Evolutionary conservation across 2,329 filamentous ascomycete genomes (phyloP).

Genomic region (Verticillium isaacii): DNA sequence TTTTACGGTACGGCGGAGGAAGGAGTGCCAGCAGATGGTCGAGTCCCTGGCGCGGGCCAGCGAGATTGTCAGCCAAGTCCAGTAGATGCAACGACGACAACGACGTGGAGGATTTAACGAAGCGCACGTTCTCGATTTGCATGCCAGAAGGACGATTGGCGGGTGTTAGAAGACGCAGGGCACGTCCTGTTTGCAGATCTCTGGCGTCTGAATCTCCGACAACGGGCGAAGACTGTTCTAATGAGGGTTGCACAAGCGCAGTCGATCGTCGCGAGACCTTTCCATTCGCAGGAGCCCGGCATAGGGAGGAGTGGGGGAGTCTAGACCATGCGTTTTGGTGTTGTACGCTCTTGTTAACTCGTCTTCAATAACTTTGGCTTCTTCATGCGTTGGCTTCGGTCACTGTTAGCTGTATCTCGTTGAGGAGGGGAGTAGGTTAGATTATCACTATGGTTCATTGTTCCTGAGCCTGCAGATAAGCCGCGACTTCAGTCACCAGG

Average conservation of each 20-base stretch:
- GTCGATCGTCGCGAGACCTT: background rate
- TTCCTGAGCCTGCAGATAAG: background rate
- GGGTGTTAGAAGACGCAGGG: background rate
- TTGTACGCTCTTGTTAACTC: background rate
- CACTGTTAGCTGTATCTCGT: background rate
- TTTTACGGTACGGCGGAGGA: constrained; percentile 88
- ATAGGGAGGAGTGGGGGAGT: background rate
- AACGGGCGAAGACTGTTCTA: background rate
- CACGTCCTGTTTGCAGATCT: background rate
- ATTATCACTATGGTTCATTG: background rate
- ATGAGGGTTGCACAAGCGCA: background rate
- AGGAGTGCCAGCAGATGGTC: constrained; percentile 99
- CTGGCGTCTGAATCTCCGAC: background rate
- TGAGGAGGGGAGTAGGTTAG: background rate
- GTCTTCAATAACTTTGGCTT: background rate
- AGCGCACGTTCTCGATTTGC: background rate
- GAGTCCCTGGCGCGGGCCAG: constrained; percentile 84
- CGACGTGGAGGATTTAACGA: background rate
- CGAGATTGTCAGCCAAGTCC: constrained; percentile 87
- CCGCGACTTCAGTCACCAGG: too few species aligned
- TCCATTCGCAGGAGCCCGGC: background rate
- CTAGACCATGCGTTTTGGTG: background rate
- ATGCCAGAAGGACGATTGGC: background rate
- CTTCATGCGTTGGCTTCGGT: background rate
- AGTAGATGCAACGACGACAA: constrained; percentile 33